Percentiles rank a stretch among this genome's conserved stretches.
Evolutionary conservation across 1,284 basidiomycete genomes (phyloP).

Genomic region (Ustilago sp.): DNA sequence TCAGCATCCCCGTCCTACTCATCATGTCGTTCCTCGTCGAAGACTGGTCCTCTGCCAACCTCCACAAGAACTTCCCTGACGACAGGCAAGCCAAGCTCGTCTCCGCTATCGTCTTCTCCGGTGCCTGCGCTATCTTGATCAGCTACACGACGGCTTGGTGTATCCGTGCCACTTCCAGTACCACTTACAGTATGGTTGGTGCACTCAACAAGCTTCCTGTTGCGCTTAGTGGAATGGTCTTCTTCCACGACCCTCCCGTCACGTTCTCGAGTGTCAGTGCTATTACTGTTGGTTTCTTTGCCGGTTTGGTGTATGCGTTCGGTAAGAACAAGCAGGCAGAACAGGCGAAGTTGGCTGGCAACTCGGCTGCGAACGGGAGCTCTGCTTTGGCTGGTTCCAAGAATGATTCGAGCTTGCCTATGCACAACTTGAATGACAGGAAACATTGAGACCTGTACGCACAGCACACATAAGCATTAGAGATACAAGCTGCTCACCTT

Average conservation of each 20-base stretch:
- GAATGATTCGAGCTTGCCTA: constrained; percentile 27
- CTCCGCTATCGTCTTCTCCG: constrained; percentile 91
- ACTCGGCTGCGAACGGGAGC: constrained; percentile 49
- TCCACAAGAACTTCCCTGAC: constrained; percentile 87
- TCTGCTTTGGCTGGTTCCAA: constrained; percentile 25
- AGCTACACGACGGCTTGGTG: constrained; percentile 99
- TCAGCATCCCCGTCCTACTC: constrained; percentile 90
- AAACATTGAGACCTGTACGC: constrained; percentile 24
- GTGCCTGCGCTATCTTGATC: constrained; percentile 95
- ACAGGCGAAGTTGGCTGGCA: constrained; percentile 47
- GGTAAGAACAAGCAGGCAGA: constrained; percentile 68
- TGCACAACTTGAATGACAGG: constrained; percentile 50
- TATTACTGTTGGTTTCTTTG: constrained; percentile 88
- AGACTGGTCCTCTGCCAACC: constrained; percentile 86
- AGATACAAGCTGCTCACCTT: neutral
- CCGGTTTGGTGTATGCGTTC: constrained; percentile 72
- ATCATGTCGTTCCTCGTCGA: constrained; percentile 87
- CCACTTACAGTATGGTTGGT: constrained; percentile 99
- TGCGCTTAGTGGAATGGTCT: constrained; percentile 73
- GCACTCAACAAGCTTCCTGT: constrained; percentile 98
- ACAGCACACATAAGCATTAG: neutral
- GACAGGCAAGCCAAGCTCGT: constrained; percentile 84
- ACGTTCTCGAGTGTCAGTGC: constrained; percentile 89
- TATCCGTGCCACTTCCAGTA: constrained; percentile 93
- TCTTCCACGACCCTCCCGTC: constrained; percentile 78